Evolutionary conservation across 345 rosid species (phyloP), one percentile per base, ranked within the genome.

Genomic region (Gossypium stocksii): DNA sequence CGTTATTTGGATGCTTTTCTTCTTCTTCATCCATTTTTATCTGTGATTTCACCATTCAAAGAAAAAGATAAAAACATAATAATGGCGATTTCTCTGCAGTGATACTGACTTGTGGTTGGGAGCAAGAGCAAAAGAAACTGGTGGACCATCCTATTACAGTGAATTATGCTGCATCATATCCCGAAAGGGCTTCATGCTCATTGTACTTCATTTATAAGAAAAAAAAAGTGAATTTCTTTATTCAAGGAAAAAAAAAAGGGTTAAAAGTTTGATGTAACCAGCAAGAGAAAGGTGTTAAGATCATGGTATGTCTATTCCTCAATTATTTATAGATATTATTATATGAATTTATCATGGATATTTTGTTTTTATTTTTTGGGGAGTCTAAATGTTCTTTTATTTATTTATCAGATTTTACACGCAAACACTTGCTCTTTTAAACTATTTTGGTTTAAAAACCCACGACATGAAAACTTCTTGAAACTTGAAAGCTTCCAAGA

Each of bases 271-370:
- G 78, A 72, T 62, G 76, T 71, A 54, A 68, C 77, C 81, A 25
- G 62, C 57, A 71, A 66, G 66, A 75, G 41, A 78, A 78, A 78
- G 76, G 76, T 72, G 56, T 49, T 4, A 53, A 66, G 65, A 78
- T 67, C 84, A 72, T 81, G 77, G 79, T 17, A 22, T 78, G 81
- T 78, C 73, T 51, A 45, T 53, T 23, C 70, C 16, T 72, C 81
- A 78, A 75, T 76, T 27, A 76, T 75, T 70, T 34, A 25, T 59
- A n/a, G 41, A 10, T 45, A 45, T 45, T 41, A 34, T 34, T 3
- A 23, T 25, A 4, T 7, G 41, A 49, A 48, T 17, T 14, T 8
- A 49, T 49, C 9, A 51, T 23, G 2, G 23, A 2, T 57, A 64
- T 14, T 16, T 34, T 34, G 38, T 34, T 34, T 29, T 34, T 34